phyloP scores from a whole-genome alignment of 2,329 filamentous ascomycete species.

The Phialophora verrucosa region DNA sequence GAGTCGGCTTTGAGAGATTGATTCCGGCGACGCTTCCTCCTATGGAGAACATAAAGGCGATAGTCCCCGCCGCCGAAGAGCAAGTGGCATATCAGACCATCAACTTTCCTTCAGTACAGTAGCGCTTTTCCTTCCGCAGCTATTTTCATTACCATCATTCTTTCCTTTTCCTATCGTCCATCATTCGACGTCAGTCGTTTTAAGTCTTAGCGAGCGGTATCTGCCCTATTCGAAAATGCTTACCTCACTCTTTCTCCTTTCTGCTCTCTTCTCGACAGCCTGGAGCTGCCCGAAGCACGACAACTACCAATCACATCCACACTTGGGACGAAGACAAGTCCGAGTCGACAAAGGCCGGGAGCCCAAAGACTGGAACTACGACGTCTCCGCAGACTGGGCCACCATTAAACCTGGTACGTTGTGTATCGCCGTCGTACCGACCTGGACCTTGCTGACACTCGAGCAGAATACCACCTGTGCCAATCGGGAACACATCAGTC shows the following conservation, averaged over 20 bases:
- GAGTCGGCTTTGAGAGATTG: conserved; percentile 13
- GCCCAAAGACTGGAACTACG: conserved; percentile 34
- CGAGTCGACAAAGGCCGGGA: conserved; percentile 29
- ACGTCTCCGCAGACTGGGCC: conserved; percentile 30
- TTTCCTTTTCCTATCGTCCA: background rate
- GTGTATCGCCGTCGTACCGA: background rate
- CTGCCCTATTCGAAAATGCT: conserved; percentile 13
- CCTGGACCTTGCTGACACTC: conserved; percentile 11
- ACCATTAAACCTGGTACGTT: conserved; percentile 32
- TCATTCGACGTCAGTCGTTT: conserved; percentile 1
- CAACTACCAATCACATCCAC: conserved; percentile 34
- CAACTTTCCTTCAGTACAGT: conserved; percentile 1
- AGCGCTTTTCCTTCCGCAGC: conserved; percentile 6
- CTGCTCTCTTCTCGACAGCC: conserved; percentile 30
- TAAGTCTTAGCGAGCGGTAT: conserved; percentile 1
- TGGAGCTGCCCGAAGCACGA: conserved; percentile 33
- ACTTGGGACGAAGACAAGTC: conserved; percentile 33
- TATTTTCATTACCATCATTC: background rate
- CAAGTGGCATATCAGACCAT: conserved; percentile 1
- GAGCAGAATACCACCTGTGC: conserved; percentile 50
- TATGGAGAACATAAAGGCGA: conserved; percentile 14
- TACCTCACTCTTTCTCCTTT: conserved; percentile 24
- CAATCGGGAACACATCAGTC: conserved; percentile 59
- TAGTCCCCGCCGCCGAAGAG: conserved; percentile 1
- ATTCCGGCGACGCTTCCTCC: background rate